Percentiles rank a stretch among this genome's conserved stretches.
phyloP scores from a whole-genome alignment of 108 stramenopile genomes.

The Pseudonitzschia delicatissima region DNA sequence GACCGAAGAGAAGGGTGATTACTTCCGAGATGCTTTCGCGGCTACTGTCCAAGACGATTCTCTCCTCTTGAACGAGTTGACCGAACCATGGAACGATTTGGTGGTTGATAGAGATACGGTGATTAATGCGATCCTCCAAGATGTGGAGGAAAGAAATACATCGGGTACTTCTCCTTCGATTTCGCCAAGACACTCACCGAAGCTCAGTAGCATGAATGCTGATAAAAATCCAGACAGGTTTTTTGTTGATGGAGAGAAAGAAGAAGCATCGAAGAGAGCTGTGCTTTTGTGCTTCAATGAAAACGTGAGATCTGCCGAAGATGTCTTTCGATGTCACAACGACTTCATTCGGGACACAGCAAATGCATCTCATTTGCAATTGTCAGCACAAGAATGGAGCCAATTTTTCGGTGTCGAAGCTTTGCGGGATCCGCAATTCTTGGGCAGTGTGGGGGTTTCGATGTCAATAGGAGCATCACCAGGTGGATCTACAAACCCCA shows the following conservation, averaged over 20 bases:
- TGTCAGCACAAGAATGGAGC: conserved; percentile 79
- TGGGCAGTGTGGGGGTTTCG: conserved; percentile 41
- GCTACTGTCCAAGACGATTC: conserved; percentile 53
- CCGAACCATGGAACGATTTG: conserved; percentile 74
- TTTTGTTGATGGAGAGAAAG: conserved; percentile 40
- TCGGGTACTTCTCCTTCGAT: background rate
- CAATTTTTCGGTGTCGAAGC: conserved; percentile 65
- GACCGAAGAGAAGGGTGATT: conserved; percentile 73
- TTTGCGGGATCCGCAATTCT: conserved; percentile 28
- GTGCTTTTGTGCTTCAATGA: conserved; percentile 90
- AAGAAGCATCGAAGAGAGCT: conserved; percentile 55
- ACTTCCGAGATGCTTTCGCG: conserved; percentile 53
- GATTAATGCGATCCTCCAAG: conserved; percentile 28
- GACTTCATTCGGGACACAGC: conserved; percentile 89
- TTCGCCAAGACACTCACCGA: conserved; percentile 25
- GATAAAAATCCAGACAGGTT: conserved; percentile 18
- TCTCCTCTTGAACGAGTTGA: conserved; percentile 49
- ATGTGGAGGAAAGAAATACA: conserved; percentile 18
- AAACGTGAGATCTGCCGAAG: conserved; percentile 80
- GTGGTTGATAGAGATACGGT: conserved; percentile 31
- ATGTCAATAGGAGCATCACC: conserved; percentile 18
- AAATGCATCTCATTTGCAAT: conserved; percentile 63
- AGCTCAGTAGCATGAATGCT: conserved; percentile 15
- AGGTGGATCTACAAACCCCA: conserved; percentile 7
- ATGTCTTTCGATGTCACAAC: conserved; percentile 87